These are phyloP conservation scores for Cicer yamashitae DNA, from an alignment of 306 rosid genomes.

Conservation along the genomic window DNA sequence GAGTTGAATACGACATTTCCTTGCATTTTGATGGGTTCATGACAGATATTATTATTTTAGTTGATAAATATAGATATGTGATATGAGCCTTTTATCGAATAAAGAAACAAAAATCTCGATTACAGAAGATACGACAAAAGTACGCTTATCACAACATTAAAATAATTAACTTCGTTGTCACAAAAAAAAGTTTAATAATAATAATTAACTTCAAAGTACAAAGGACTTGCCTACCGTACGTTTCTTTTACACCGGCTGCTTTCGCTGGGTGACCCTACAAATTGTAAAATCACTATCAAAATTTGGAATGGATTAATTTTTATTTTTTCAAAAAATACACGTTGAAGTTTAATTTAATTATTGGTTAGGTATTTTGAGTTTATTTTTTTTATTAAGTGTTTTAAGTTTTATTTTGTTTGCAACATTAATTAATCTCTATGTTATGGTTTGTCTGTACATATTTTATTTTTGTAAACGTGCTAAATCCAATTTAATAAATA, in stretches of 20 bases:
- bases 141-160: not conserved
- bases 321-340: too few species aligned
- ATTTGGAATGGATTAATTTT: too few species aligned
- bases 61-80: not conserved
- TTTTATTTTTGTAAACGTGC: too few species aligned
- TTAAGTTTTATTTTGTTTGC: too few species aligned
- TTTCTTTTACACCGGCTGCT: slow-evolving; percentile 6
- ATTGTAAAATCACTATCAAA: too few species aligned
- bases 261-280: not conserved
- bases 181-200: too few species aligned
- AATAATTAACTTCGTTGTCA: not conserved
- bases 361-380: too few species aligned
- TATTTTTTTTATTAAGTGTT: too few species aligned
- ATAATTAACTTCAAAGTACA: not conserved
- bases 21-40: not conserved
- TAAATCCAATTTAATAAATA: too few species aligned
- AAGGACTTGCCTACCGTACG: slow-evolving; percentile 24
- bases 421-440: too few species aligned
- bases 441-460: too few species aligned
- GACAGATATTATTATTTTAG: not conserved
- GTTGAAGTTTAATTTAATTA: too few species aligned
- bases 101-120: slow-evolving; percentile 10
- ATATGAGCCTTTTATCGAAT: not conserved
- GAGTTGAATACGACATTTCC: not conserved
- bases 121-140: not conserved